Evolutionary conservation across 257 asterid species (phyloP), one percentile per base, ranked within the genome.

Genomic region (Solanum commersonii): DNA sequence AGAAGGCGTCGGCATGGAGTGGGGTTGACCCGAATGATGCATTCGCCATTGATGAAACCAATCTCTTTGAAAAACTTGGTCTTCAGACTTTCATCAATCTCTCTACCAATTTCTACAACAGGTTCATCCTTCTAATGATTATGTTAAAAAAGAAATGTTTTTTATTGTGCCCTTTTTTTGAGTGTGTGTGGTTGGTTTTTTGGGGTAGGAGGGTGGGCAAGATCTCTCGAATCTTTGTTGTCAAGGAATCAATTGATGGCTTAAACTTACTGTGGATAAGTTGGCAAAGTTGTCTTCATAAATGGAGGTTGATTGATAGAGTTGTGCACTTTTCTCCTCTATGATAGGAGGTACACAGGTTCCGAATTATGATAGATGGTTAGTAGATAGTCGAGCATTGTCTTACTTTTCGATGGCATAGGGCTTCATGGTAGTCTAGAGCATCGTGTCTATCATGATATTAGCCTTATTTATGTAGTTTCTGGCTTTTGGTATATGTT

Each of bases 1-100:
- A 96, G 92, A 97, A 94, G 94, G 99, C 99, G 11, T 91, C 98
- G 86, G 97, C 94, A 79, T 95, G 97, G 98, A 97, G 99, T 83
- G 99, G 98, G 63, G 98, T 97, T 60, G 52, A 87, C 23, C 70
- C 83, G 6, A 70, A 84, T 85, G 98, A 95, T 29, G 98, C 99
- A 1, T 95, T 96, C 91, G 95, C 98, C 90, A 96, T 96, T 87
- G 99, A 96, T 82, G 92, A 91, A 12, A 88, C 92, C 87, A 96
- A 96, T 92, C 94, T 97, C 23, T 97, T 87, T 87, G 90, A 95
- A 87, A 97, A 96, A 89, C 95, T 97, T 77, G 98, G 99, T 65
- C 94, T 94, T 18, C 96, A 97, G 85, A 82, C 98, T 42, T 95
- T 97, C 95, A 89, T 97, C 87, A 90, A 92, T 82, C 98, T 97